Base-by-base conservation (phyloP, 75 land plant genomes). In the Selaginella moellendorffii region DNA sequence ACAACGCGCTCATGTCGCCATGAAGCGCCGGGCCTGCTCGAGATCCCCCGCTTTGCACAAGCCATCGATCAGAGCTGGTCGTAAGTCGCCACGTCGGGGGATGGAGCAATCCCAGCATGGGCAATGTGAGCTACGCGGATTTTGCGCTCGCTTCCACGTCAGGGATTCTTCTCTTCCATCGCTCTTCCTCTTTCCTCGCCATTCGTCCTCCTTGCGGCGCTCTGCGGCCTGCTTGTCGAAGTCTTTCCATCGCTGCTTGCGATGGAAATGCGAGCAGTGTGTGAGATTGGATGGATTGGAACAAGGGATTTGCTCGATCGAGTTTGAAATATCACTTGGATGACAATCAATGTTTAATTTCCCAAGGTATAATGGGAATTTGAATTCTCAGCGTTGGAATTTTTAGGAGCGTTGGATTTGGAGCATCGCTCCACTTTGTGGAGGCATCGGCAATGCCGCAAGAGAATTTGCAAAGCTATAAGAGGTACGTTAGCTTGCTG, bases 111-210 rank as follows among this genome's bases (percentile, higher is more conserved):
- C 59, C 59, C 24, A 21, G 25, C 24, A 21, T 2, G 19, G 5
- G 17, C 9, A 25, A 25, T 56, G 59, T 24, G 17, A 56, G 24
- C n/a, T 56, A 56, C n/a, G 19, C 59, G 5, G 19, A 19, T 24
- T 56, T 5, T 5, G 59, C 59, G 25, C 23, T 21, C 21, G 59
- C 8, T 56, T 56, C 59, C 59, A 56, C 24, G 59, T 56, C 59
- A 19, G 59, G n/a, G 59, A 56, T 56, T 21, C 24, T 19, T 8
- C n/a, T 8, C 8, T 56, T 8, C 2, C 51, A 10, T 10, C 18
- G 10, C 18, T 46, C 10, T 46, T 10, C 18, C 51, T 46, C 18
- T 10, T 46, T 46, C 18, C 18, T 10, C 18, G 51, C 10, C 18
- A 18, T 46, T 10, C 51, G 10, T 46, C 51, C 18, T 46, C 18